Percentiles rank a stretch among this genome's conserved stretches.
These are phyloP conservation scores for Gypsophila paniculata DNA, from an alignment of 179 eudicot species.

Conservation along the genomic window DNA sequence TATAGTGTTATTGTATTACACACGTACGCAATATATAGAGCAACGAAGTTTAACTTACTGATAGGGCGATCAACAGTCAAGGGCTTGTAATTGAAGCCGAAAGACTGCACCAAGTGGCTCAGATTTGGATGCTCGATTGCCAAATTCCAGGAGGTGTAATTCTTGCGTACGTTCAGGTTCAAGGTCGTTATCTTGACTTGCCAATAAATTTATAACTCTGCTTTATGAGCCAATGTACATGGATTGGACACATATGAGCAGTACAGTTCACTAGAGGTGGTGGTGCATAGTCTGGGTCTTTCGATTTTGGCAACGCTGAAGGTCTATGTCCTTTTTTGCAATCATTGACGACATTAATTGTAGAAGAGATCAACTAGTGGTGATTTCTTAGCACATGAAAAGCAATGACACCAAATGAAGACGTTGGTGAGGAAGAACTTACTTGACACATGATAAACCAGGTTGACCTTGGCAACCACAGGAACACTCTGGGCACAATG, in stretches of 20 bases:
- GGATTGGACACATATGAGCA: conserved; percentile 70
- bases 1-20: too few relatives aligned
- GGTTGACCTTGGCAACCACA: conserved; percentile 68
- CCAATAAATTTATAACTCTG: conserved; percentile 74
- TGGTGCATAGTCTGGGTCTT: conserved; percentile 42
- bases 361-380: neutral
- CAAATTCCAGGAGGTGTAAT: conserved; percentile 74
- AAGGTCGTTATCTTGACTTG: conserved; percentile 69
- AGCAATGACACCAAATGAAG: too few relatives aligned
- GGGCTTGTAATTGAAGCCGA: conserved; percentile 79
- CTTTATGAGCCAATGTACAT: conserved; percentile 83
- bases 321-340: conserved; percentile 50
- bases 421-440: conserved; percentile 17
- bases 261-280: conserved; percentile 51
- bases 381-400: too few relatives aligned
- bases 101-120: conserved; percentile 46
- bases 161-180: conserved; percentile 57
- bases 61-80: conserved; percentile 44
- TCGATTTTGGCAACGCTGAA: conserved; percentile 31
- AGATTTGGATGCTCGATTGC: conserved; percentile 75
- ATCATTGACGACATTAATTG: neutral
- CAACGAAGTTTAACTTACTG: conserved; percentile 42
- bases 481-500: conserved; percentile 66
- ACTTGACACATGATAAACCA: conserved; percentile 56
- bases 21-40: neutral